phyloP scores from a whole-genome alignment of 768 basidiomycete genomes.

The Cyclocybe aegerita region DNA sequence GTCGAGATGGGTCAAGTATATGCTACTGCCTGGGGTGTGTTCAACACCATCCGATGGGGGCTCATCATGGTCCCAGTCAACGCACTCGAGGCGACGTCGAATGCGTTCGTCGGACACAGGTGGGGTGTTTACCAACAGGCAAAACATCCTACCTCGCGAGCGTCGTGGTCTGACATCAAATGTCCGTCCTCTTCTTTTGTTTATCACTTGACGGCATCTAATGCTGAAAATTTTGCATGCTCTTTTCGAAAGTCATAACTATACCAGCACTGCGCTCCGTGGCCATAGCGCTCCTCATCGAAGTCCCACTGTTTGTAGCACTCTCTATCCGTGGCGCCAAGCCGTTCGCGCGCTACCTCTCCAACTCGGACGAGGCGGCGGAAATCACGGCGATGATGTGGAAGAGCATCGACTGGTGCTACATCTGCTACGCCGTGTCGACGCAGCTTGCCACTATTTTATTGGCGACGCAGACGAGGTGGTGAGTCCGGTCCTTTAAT shows the following conservation, averaged over 20 bases:
- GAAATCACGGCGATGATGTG: slow-evolving; percentile 23
- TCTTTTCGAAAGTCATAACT: too few species aligned
- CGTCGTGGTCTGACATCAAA: too few species aligned
- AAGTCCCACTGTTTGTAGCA: slow-evolving; percentile 18
- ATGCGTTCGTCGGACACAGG: slow-evolving; percentile 23
- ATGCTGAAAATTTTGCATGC: too few species aligned
- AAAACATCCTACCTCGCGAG: too few species aligned
- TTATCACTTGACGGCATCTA: too few species aligned
- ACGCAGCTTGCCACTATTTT: slow-evolving; percentile 23
- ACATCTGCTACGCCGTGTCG: slow-evolving; percentile 23
- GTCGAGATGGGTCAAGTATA: slow-evolving; percentile 21
- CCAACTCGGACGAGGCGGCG: slow-evolving; percentile 22
- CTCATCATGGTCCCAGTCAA: too few species aligned
- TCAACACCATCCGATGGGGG: slow-evolving; percentile 26
- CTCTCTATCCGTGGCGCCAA: slow-evolving; percentile 17
- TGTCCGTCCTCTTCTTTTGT: too few species aligned
- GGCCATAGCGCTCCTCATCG: too few species aligned
- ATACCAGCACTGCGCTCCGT: too few species aligned
- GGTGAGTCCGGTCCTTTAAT: slow-evolving; percentile 12
- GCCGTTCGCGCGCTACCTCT: slow-evolving; percentile 23
- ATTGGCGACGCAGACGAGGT: slow-evolving; percentile 17
- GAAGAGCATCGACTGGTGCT: slow-evolving; percentile 24
- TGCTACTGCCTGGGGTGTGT: slow-evolving; percentile 25
- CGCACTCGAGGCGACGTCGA: slow-evolving; percentile 19
- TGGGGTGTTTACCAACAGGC: slow-evolving; percentile 16